Conservation (phyloP, 108 stramenopile genomes). For the Pinguiococcus pyrenoidosus region DNA sequence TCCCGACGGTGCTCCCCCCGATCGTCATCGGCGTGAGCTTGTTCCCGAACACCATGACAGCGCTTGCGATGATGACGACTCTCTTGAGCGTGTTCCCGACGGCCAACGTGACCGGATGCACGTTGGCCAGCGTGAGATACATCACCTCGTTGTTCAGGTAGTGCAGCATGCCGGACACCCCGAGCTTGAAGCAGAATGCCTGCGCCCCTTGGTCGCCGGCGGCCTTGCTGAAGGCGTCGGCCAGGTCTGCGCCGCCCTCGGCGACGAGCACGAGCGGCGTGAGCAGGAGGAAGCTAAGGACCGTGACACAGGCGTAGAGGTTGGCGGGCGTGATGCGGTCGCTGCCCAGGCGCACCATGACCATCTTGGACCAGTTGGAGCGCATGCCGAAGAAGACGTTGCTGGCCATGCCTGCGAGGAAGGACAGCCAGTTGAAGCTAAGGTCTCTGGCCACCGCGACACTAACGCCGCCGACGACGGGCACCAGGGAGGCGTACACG, state of each 20-base stretch:
- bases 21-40: constrained; percentile 57
- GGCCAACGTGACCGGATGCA: constrained; percentile 82
- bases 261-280: constrained; percentile 54
- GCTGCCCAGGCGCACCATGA: too few species aligned
- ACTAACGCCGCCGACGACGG: constrained; percentile 6
- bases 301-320: constrained; percentile 75
- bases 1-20: constrained; percentile 60
- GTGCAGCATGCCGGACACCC: constrained; percentile 69
- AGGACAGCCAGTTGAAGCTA: constrained; percentile 6
- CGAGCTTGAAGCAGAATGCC: constrained; percentile 13
- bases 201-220: not conserved
- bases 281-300: constrained; percentile 54
- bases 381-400: too few species aligned
- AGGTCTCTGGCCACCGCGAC: constrained; percentile 4
- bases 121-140: constrained; percentile 68
- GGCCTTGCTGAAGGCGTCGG: constrained; percentile 6
- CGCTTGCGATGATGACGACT: constrained; percentile 84
- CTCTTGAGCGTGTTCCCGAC: constrained; percentile 94
- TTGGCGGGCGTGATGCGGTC: constrained; percentile 48
- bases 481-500: not conserved
- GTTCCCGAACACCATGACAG: constrained; percentile 74
- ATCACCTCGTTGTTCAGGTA: constrained; percentile 93
- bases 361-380: constrained; percentile 62
- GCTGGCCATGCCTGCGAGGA: too few species aligned
- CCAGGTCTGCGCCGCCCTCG: constrained; percentile 47